These are phyloP conservation scores for Myxozyma mucilagina DNA, from an alignment of 805 yeast species.

Conservation along the genomic window DNA sequence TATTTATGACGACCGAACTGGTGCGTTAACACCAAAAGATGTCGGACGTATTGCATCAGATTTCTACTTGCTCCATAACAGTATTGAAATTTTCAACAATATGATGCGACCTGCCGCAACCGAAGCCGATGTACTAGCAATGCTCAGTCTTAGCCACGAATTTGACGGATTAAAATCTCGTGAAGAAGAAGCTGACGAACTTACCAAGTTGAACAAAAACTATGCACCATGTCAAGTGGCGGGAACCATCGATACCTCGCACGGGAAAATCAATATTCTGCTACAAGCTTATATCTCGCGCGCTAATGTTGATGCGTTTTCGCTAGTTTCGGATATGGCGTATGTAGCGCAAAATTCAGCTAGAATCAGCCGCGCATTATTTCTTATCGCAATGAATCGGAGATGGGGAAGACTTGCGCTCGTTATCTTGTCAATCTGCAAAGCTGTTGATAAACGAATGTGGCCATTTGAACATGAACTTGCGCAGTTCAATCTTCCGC, in stretches of 20 bases:
- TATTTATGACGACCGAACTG: slow-evolving; percentile 81
- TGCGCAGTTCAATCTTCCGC: slow-evolving; percentile 73
- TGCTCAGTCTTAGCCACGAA: slow-evolving; percentile 89
- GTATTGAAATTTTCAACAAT: slow-evolving; percentile 86
- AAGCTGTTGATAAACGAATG: slow-evolving; percentile 74
- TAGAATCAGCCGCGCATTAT: slow-evolving; percentile 88
- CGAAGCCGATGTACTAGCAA: slow-evolving; percentile 86
- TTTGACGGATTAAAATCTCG: slow-evolving; percentile 87
- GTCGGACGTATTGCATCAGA: slow-evolving; percentile 94
- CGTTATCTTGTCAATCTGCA: slow-evolving; percentile 76
- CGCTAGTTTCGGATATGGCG: slow-evolving; percentile 80
- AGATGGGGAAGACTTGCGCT: slow-evolving; percentile 86
- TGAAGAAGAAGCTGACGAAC: slow-evolving; percentile 80
- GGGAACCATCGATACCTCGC: slow-evolving; percentile 70
- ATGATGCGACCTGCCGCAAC: slow-evolving; percentile 81
- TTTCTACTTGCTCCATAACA: slow-evolving; percentile 78
- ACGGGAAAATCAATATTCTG: slow-evolving; percentile 82
- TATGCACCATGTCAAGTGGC: slow-evolving; percentile 76
- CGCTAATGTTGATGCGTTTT: slow-evolving; percentile 69
- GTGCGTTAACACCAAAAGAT: slow-evolving; percentile 80
- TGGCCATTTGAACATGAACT: slow-evolving; percentile 84
- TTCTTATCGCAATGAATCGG: slow-evolving; percentile 80
- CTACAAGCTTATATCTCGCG: slow-evolving; percentile 86
- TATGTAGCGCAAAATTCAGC: slow-evolving; percentile 96
- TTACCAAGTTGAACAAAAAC: slow-evolving; percentile 54